These are phyloP conservation scores for Geotrichum carabidarum DNA, from an alignment of 1,139 yeast genomes.

Conservation along the genomic window DNA sequence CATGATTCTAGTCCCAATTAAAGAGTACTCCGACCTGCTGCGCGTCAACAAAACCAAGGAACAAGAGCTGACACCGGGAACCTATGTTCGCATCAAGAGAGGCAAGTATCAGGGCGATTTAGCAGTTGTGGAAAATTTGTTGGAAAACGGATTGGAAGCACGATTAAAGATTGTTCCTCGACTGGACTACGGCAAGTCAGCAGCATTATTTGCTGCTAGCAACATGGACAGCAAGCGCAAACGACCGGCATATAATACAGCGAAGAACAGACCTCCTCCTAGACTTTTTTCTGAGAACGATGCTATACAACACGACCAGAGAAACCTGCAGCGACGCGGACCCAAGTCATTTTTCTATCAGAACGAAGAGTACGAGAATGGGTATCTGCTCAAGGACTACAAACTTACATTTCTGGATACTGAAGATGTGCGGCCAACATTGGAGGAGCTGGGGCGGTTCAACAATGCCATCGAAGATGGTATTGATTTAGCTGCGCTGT, in stretches of 20 bases:
- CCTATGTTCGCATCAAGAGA: conserved; percentile 82
- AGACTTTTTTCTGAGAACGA: conserved; percentile 61
- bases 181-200: conserved; percentile 74
- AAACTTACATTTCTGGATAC: conserved; percentile 77
- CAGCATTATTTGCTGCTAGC: conserved; percentile 13
- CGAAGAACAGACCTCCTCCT: conserved; percentile 71
- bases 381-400: conserved; percentile 80
- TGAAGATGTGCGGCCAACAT: conserved; percentile 76
- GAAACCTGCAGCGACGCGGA: conserved; percentile 62
- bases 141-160: conserved; percentile 92
- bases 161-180: conserved; percentile 89
- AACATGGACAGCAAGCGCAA: conserved; percentile 46
- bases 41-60: conserved; percentile 87
- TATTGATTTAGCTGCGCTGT: conserved; percentile 77
- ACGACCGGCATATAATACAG: conserved; percentile 44
- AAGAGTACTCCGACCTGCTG: conserved; percentile 88
- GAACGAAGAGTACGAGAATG: conserved; percentile 86
- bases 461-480: conserved; percentile 71
- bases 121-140: conserved; percentile 86
- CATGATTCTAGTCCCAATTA: conserved; percentile 86
- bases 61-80: conserved; percentile 83
- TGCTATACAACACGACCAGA: conserved; percentile 59
- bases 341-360: conserved; percentile 68
- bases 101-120: conserved; percentile 92
- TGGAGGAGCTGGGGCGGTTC: conserved; percentile 84